Evolutionary conservation across 768 basidiomycete genomes (phyloP), one percentile per base, ranked within the genome.

Genomic region (Lactarius evosmus): DNA sequence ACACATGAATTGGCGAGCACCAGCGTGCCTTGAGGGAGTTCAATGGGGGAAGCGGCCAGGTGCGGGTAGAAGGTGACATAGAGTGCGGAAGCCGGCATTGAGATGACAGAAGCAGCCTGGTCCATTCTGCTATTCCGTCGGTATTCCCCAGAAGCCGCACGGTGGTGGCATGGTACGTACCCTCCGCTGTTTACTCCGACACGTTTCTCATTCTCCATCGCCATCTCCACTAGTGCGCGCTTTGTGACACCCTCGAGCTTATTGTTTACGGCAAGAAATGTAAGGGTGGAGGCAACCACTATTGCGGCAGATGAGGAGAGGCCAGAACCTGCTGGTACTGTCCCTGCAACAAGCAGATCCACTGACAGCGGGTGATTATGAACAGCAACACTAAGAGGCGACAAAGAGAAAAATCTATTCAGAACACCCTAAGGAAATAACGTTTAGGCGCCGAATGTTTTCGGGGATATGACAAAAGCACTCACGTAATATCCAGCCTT

Each of bases 241-340:
- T 93, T 88, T 46, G 78, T 85, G 53, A 90, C 63, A 32, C 69
- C 64, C 11, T 74, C 72, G 14, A 81, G 74, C 71, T 91, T 86
- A 58, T 83, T 83, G 65, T 95, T 93, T 49, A 87, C 84, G 7
- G 86, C 86, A 30, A 95, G 76, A 72, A 95, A 91, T 0, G 88
- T 84, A 33, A 95, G 78, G 0, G 92, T 89, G 44, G 89, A 91
- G 0, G 91, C 89, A 27, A 95, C 91, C 36, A 94, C 91, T 85
- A 96, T 89, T 0, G 94, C 94, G 0, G 92, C 91, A 67, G 90
- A 93, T 16, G 90, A 93, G 7, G 90, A 93, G 5, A 96, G 77
- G 0, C 95, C 94, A 0, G 91, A 89, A 0, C 93, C 95, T 2
- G 91, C 83, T 0, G 94, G 94, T 2, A 97, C 88, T 12, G 87